Evolutionary conservation across 495 filamentous ascomycete genomes (phyloP), one percentile per base, ranked within the genome.

Genomic region (Xylaria scruposa): DNA sequence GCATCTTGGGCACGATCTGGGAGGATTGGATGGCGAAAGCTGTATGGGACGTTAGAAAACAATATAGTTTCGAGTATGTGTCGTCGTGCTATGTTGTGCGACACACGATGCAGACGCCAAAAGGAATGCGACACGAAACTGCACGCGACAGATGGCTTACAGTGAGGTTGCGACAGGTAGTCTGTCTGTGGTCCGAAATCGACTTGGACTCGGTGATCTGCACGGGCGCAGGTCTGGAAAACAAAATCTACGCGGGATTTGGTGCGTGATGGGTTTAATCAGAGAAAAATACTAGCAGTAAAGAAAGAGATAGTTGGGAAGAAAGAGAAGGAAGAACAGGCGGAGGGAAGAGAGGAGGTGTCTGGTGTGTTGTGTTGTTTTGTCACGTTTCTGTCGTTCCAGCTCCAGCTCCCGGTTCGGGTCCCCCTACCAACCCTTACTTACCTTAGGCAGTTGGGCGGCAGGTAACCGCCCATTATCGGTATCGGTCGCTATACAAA

Each of bases 1-100:
- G 77, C 86, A 88, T 88, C 74, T 75, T 78, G 71, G 70, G 64
- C 77, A 76, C 62, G 58, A 38, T 24, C 66, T 1, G 46, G 26
- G 63, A 71, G 33, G 64, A 53, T 71, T 76, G 77, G 68, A 73
- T 46, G 59, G 68, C 65, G 63, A 77, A 68, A 65, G 71, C 71
- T 78, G 70, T 68, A 76, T 59, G 69, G 66, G 73, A 73, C 47
- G 72, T 77, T 77, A 79, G 77, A 56, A 67, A 47, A 54, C 36
- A 51, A 65, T 6, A 70, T 75, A 70, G 49, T 58, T 36, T 38
- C 19, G 59, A 19, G 15, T 7, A 68, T 40, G n/a, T 62, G 59
- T 49, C 24, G 67, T 21, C 19, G 58, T 56, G 51, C 65, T 59
- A 60, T 31, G 70, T 53, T n/a, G 49, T 61, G 76, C 74, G 77